Conservation (phyloP, 2,329 filamentous ascomycete species). For the Anthostomella pinea region DNA sequence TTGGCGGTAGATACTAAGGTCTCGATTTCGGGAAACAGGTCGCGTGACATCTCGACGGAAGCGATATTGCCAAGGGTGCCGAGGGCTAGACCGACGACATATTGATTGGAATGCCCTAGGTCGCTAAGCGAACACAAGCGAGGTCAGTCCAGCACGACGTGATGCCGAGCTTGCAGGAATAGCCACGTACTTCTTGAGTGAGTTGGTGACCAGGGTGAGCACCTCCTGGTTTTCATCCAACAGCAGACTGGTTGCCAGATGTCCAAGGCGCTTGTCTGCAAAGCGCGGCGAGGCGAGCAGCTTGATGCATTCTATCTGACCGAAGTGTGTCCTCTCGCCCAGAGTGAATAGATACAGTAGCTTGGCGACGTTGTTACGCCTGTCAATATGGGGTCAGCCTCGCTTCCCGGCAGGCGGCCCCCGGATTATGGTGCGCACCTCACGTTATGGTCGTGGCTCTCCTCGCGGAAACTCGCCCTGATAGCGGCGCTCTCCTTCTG, state of each 20-base stretch:
- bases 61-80: slow-evolving; percentile 98
- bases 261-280: slow-evolving; percentile 93
- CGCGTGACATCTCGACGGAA: slow-evolving; percentile 96
- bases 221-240: slow-evolving; percentile 99
- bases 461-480: slow-evolving; percentile 94
- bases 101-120: slow-evolving; percentile 95
- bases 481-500: slow-evolving; percentile 99
- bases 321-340: slow-evolving; percentile 96
- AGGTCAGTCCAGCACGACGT: slow-evolving; percentile 32
- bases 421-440: slow-evolving; percentile 54
- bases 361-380: slow-evolving; percentile 98
- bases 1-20: slow-evolving; percentile 87
- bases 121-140: slow-evolving; percentile 57
- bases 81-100: slow-evolving; percentile 92
- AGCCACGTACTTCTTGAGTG: slow-evolving; percentile 81
- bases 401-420: background rate
- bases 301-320: slow-evolving; percentile 98
- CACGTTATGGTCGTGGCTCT: slow-evolving; percentile 87
- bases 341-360: slow-evolving; percentile 97
- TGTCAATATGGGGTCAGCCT: slow-evolving; percentile 38
- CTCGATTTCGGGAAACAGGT: slow-evolving; percentile 95
- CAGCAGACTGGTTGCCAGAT: slow-evolving; percentile 91
- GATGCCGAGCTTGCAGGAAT: background rate
- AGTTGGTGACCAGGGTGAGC: slow-evolving; percentile 94
- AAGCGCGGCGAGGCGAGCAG: slow-evolving; percentile 94